phyloP scores from a whole-genome alignment of 257 asterid genomes.

The Solanum sejunctum region DNA sequence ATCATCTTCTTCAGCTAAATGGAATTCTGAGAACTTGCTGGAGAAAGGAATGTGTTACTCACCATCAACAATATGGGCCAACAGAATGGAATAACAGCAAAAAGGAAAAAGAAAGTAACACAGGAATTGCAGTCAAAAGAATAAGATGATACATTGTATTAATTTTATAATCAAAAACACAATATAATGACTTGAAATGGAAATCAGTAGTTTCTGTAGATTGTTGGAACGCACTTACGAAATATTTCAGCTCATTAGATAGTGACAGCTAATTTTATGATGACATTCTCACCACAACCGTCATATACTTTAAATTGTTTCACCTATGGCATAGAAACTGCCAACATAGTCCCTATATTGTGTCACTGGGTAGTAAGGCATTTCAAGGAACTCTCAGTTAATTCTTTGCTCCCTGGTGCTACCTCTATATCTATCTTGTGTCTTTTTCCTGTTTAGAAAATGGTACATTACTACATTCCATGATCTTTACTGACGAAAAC shows the following conservation, averaged over 20 bases:
- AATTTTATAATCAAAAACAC: neutral
- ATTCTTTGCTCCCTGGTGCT: too few species aligned
- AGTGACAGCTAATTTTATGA: neutral
- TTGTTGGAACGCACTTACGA: neutral
- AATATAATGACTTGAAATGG: neutral
- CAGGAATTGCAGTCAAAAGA: neutral
- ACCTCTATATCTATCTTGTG: neutral
- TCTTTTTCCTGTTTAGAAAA: neutral
- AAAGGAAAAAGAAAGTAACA: neutral
- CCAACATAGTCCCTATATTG: neutral
- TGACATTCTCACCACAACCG: neutral
- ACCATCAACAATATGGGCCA: neutral
- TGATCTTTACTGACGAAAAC: neutral
- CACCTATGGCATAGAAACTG: neutral
- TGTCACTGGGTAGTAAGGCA: neutral
- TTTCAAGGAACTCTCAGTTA: neutral
- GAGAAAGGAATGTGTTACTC: neutral
- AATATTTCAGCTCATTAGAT: neutral
- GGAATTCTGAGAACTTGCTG: conserved; percentile 57
- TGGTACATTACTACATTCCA: neutral
- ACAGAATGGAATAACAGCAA: neutral
- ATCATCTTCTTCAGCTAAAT: conserved; percentile 35
- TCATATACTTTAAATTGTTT: neutral
- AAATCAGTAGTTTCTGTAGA: neutral
- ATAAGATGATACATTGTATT: neutral